Percentiles rank a stretch among this genome's conserved stretches.
These are phyloP conservation scores for Paecilomyces sp. DNA, from an alignment of 2,329 filamentous ascomycete species.

Conservation along the genomic window DNA sequence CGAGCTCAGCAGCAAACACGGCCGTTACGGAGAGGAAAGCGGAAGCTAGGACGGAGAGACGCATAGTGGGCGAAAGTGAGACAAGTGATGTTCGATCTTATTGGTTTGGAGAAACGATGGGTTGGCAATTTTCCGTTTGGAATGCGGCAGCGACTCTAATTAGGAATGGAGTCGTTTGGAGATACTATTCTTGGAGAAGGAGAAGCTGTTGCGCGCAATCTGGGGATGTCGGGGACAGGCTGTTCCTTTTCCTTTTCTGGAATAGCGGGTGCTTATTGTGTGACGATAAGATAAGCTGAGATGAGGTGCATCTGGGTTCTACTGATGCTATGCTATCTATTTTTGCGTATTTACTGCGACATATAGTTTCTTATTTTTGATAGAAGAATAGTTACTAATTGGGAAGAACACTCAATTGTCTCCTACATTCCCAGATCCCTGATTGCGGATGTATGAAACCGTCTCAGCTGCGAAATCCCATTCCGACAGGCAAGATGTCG, in stretches of 20 bases:
- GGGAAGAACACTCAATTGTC: too few relatives aligned
- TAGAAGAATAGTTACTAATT: too few relatives aligned
- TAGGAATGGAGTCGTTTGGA: not conserved
- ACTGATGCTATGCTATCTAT: not conserved
- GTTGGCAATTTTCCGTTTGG: not conserved
- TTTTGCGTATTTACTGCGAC: not conserved
- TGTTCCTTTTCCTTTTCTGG: not conserved
- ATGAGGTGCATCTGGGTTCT: not conserved
- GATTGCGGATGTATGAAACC: too few relatives aligned
- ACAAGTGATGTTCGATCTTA: not conserved
- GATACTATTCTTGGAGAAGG: not conserved
- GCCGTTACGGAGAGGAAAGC: constrained; percentile 42
- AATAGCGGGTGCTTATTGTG: not conserved
- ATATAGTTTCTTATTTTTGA: too few relatives aligned
- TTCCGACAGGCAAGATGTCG: too few relatives aligned
- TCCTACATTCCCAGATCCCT: too few relatives aligned
- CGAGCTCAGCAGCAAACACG: constrained; percentile 47
- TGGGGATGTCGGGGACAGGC: not conserved
- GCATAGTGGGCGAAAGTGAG: constrained; percentile 28
- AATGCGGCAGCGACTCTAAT: not conserved
- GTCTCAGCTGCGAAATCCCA: too few relatives aligned
- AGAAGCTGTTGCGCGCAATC: not conserved
- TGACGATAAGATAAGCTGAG: not conserved
- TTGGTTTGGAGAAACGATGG: not conserved
- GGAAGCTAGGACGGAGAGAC: constrained; percentile 33